Evolutionary conservation across 768 basidiomycete species (phyloP).

Genomic region (Pleurotus giganteus): DNA sequence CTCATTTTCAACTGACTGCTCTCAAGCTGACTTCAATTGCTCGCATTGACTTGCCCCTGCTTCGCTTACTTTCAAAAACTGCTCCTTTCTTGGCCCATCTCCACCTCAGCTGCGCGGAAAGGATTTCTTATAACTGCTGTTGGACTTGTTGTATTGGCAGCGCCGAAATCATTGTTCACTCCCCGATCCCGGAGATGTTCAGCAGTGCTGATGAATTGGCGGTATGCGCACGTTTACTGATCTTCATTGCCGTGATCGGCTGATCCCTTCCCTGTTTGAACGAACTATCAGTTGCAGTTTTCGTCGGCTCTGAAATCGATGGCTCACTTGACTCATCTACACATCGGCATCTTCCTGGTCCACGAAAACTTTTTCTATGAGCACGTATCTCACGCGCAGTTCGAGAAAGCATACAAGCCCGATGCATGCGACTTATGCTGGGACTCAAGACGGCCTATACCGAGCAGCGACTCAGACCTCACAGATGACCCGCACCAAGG

Average conservation of each 20-base stretch:
- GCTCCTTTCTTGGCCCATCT: slow-evolving; percentile 49
- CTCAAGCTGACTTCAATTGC: slow-evolving; percentile 56
- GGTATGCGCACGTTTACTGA: slow-evolving; percentile 38
- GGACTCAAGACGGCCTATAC: not conserved
- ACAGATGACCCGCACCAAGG: not conserved
- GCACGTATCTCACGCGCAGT: slow-evolving; percentile 40
- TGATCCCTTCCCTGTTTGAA: slow-evolving; percentile 1
- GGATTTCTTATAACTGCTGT: slow-evolving; percentile 57
- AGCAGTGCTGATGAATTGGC: slow-evolving; percentile 40
- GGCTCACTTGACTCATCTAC: slow-evolving; percentile 43
- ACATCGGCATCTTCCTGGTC: slow-evolving; percentile 65
- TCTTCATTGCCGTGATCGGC: not conserved
- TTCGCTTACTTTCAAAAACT: slow-evolving; percentile 41
- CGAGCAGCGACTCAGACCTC: slow-evolving; percentile 4
- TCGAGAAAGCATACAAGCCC: slow-evolving; percentile 25
- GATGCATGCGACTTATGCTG: slow-evolving; percentile 36
- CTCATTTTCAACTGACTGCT: slow-evolving; percentile 36
- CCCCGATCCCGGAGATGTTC: slow-evolving; percentile 58
- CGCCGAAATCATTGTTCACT: slow-evolving; percentile 51
- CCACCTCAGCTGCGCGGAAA: slow-evolving; percentile 57
- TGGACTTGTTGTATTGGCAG: slow-evolving; percentile 66
- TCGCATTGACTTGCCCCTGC: slow-evolving; percentile 48
- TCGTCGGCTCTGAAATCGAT: slow-evolving; percentile 45
- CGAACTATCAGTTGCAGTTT: slow-evolving; percentile 34
- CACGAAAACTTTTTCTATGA: slow-evolving; percentile 44